A percentile compares a stretch with the other conserved stretches of the same genome.
Conservation (phyloP, 257 asterid genomes). For the Rhazya stricta region DNA sequence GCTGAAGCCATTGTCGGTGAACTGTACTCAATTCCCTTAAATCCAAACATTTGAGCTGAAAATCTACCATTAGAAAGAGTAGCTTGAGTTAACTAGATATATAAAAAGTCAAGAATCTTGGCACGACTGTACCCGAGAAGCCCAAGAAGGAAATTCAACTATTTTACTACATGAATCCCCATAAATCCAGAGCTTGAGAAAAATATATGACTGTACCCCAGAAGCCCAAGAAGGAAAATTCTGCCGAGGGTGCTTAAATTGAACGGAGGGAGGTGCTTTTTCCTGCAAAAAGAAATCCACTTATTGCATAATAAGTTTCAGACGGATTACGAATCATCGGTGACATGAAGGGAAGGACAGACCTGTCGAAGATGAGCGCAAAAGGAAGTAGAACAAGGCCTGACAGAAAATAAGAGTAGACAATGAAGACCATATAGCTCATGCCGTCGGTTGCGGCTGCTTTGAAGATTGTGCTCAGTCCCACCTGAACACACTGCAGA, state of each 20-base stretch:
- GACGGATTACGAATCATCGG: not conserved
- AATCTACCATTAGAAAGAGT: slow-evolving; percentile 8
- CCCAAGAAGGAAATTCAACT: too few relatives aligned
- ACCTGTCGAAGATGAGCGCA: slow-evolving; percentile 19
- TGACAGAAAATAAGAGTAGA: slow-evolving; percentile 21
- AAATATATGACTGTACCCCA: slow-evolving; percentile 43
- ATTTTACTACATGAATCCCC: too few relatives aligned
- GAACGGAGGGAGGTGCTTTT: slow-evolving; percentile 47
- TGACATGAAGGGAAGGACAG: not conserved
- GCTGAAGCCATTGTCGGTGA: slow-evolving; percentile 75
- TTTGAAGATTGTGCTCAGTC: slow-evolving; percentile 17
- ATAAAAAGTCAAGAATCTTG: too few relatives aligned
- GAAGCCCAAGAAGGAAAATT: slow-evolving; percentile 55
- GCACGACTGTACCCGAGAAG: too few relatives aligned
- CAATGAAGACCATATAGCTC: slow-evolving; percentile 19
- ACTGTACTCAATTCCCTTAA: slow-evolving; percentile 53
- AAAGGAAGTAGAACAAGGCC: slow-evolving; percentile 24
- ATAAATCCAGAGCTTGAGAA: too few relatives aligned
- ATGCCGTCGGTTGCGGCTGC: slow-evolving; percentile 24
- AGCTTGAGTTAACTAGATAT: too few relatives aligned
- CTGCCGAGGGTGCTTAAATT: slow-evolving; percentile 36
- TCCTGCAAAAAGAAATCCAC: slow-evolving; percentile 41
- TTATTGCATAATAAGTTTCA: not conserved
- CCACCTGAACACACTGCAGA: slow-evolving; percentile 25
- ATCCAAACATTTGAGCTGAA: slow-evolving; percentile 22